Percentiles rank a stretch among this genome's conserved stretches.
These are phyloP conservation scores for Rhytidhysteron rufulum DNA, from an alignment of 2,329 filamentous ascomycete species.

Conservation along the genomic window DNA sequence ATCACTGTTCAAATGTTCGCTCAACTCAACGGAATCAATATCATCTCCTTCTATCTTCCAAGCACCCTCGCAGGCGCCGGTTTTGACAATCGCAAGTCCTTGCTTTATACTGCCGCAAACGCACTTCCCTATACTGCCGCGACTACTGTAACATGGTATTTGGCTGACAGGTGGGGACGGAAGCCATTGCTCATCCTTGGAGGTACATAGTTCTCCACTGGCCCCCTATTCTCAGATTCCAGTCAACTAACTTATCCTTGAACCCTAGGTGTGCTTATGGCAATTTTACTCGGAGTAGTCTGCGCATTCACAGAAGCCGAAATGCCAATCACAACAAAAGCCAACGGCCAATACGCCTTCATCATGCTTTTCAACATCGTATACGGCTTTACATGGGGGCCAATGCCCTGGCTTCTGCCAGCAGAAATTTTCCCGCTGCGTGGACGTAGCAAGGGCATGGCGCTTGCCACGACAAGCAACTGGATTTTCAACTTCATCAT, in stretches of 20 bases:
- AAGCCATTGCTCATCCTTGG: constrained; percentile 35
- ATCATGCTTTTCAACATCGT: constrained; percentile 39
- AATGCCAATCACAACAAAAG: constrained; percentile 24
- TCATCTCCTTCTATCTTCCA: constrained; percentile 42
- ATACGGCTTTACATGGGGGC: constrained; percentile 39
- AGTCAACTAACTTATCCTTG: background rate
- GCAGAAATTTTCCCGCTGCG: constrained; percentile 36
- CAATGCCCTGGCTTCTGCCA: constrained; percentile 39
- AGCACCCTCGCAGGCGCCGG: constrained; percentile 34
- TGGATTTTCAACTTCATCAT: constrained; percentile 39
- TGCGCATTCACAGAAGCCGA: constrained; percentile 37
- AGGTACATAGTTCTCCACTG: constrained; percentile 12
- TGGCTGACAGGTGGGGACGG: constrained; percentile 40
- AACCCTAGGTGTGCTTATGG: constrained; percentile 28
- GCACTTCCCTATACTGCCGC: constrained; percentile 39
- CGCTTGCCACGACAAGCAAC: constrained; percentile 36
- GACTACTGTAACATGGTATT: constrained; percentile 37
- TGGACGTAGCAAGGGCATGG: constrained; percentile 39
- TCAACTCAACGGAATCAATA: constrained; percentile 41
- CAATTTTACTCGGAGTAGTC: constrained; percentile 31
- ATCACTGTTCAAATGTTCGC: constrained; percentile 42
- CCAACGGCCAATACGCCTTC: constrained; percentile 38
- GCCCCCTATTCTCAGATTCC: background rate
- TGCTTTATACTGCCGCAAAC: constrained; percentile 40
- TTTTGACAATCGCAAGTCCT: constrained; percentile 34